A percentile compares a stretch with the other conserved stretches of the same genome.
These are phyloP conservation scores for Dactylellina leptospora DNA, from an alignment of 2,329 filamentous ascomycete genomes.

Conservation along the genomic window DNA sequence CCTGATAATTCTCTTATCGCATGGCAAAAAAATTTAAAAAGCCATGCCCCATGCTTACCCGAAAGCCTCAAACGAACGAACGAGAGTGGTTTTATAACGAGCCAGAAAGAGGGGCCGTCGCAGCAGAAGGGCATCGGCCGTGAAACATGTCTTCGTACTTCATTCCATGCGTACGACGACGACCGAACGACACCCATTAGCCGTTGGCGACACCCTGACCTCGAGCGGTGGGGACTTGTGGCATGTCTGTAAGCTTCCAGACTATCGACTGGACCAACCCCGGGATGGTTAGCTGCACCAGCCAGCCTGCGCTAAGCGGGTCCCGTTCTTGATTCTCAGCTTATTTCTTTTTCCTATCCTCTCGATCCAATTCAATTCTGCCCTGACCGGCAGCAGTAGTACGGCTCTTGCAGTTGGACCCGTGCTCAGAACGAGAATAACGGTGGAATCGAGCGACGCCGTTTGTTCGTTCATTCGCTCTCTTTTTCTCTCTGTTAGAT, in stretches of 20 bases:
- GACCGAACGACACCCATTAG: conserved; percentile 20
- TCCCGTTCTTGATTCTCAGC: conserved; percentile 27
- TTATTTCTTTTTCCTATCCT: not conserved
- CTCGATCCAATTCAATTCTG: conserved; percentile 8
- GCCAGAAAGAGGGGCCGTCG: not conserved
- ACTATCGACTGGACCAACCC: conserved; percentile 35
- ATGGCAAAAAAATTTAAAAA: not conserved
- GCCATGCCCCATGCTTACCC: too few relatives aligned
- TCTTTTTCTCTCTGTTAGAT: conserved; percentile 5
- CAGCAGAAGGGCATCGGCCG: not conserved
- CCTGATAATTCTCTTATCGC: not conserved
- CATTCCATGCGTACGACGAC: not conserved
- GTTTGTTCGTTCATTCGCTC: not conserved
- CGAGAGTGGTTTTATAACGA: too few relatives aligned
- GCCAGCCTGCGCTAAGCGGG: conserved; percentile 43
- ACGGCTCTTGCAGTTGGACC: conserved; percentile 3
- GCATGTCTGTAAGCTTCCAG: conserved; percentile 38
- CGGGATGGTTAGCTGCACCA: conserved; percentile 44
- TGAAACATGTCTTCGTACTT: not conserved
- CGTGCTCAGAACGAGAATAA: not conserved
- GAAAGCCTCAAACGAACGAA: too few relatives aligned
- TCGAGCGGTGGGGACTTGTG: conserved; percentile 25
- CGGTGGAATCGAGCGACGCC: not conserved
- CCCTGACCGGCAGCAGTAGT: conserved; percentile 11
- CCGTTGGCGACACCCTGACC: conserved; percentile 31